Evolutionary conservation across 352 stramenopile species (phyloP).

Genomic region (Elongisporangium anandrum): DNA sequence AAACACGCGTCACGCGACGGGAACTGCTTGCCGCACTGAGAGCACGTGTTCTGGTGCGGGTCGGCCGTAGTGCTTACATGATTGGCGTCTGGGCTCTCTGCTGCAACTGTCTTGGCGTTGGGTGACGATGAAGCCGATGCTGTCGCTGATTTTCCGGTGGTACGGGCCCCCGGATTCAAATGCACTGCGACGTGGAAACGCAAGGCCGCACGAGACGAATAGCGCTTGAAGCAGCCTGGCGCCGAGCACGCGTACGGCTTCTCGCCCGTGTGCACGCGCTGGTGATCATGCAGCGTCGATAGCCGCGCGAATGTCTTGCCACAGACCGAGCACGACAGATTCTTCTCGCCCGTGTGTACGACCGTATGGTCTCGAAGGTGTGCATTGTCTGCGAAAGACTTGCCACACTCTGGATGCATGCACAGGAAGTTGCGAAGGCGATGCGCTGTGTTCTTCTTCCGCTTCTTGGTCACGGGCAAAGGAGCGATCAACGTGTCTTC

Average conservation of each 20-base stretch:
- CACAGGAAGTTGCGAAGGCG: slow-evolving; percentile 69
- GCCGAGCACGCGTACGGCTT: slow-evolving; percentile 53
- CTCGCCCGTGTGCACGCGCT: slow-evolving; percentile 68
- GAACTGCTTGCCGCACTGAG: neutral
- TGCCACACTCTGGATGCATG: slow-evolving; percentile 59
- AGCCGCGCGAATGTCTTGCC: slow-evolving; percentile 46
- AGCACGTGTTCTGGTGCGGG: neutral
- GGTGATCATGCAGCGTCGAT: slow-evolving; percentile 58
- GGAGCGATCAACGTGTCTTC: neutral
- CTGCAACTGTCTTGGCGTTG: neutral
- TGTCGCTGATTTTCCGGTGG: neutral
- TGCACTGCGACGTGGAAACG: slow-evolving; percentile 35
- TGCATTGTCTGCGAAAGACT: slow-evolving; percentile 68
- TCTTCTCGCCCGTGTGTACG: slow-evolving; percentile 72
- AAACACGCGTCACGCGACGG: neutral
- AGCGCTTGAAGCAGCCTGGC: slow-evolving; percentile 16
- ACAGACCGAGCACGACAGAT: slow-evolving; percentile 37
- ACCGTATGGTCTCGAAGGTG: slow-evolving; percentile 66
- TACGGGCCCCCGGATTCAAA: neutral
- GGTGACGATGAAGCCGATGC: neutral
- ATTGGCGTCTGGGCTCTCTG: neutral
- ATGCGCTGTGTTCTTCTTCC: slow-evolving; percentile 35
- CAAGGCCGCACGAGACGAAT: slow-evolving; percentile 58
- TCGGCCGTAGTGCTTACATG: neutral
- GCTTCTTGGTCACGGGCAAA: slow-evolving; percentile 17